Base-by-base conservation (phyloP, 129 eudicot species). In the Cynara cardunculus region DNA sequence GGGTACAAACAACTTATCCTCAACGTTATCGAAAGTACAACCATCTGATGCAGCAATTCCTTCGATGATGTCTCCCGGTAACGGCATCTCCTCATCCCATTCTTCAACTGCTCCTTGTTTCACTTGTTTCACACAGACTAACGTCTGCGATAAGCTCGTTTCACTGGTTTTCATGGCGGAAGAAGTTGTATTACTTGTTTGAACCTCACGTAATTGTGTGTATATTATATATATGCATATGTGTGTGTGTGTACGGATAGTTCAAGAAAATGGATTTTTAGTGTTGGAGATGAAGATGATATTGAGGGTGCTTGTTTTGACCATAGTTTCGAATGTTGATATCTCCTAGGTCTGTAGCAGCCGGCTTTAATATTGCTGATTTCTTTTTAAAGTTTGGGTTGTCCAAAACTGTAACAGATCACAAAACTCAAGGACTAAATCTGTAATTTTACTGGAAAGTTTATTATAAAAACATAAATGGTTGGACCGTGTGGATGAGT, bases 51-150 rank as follows among this genome's bases (percentile, higher is more conserved):
- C 77, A 8, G 89, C 88, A 18, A 89, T 69, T 8, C 89, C 93
- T 87, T 87, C 93, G 11, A 89, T 83, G 28, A 89, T 87, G 82
- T 89, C 93, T 72, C 93, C 89, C 0, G 93, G 93, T 75, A 89
- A 75, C 1, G 91, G 91, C 93, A 89, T 87, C 35, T 75, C 81
- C 65, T 85, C 93, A 14, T 89, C 86, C 93, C 93, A 87, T 80
- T 87, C 89, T 30, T 85, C 88, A 37, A 79, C 81, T 1, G 28
- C 78, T 19, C 83, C 73, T 78, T 89, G 91, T 81, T 75, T 89
- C 56, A 89, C 91, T 71, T 83, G 69, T 79, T 87, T 89, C 21
- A 89, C 91, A 31, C 93, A 85, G 37, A 89, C 85, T 37, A 89
- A 49, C 11, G 81, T 87, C 12, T 68, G 86, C 2, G 62, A 9